A percentile compares a stretch with the other conserved stretches of the same genome.
Conservation (phyloP, 1,284 basidiomycete genomes). For the Gymnopus androsaceus region DNA sequence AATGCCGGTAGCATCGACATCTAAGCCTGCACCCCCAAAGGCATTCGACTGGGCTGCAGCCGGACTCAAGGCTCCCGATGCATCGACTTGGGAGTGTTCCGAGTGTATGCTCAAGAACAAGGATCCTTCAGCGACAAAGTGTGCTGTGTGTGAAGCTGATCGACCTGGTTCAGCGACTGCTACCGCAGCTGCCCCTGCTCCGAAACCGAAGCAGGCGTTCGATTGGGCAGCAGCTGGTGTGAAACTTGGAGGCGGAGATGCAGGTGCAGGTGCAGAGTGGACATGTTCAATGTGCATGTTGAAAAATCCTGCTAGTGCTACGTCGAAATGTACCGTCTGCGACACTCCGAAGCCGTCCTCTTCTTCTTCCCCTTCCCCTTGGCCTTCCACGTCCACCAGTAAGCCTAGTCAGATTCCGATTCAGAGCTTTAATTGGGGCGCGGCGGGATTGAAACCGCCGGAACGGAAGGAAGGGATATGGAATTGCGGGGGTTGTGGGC, state of each 20-base stretch:
- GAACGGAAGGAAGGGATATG: conserved; percentile 32
- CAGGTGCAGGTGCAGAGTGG: conserved; percentile 38
- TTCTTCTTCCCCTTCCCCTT: conserved; percentile 1
- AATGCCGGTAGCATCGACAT: conserved; percentile 28
- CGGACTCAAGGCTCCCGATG: conserved; percentile 31
- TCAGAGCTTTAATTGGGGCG: conserved; percentile 41
- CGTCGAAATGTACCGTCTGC: conserved; percentile 54
- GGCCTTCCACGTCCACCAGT: not conserved
- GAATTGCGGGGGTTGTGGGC: conserved; percentile 47
- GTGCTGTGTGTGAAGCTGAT: not conserved
- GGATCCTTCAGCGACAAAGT: conserved; percentile 1
- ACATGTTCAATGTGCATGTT: conserved; percentile 47
- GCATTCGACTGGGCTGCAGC: conserved; percentile 44
- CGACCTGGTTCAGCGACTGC: not conserved
- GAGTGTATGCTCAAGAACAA: conserved; percentile 7
- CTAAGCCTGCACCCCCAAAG: conserved; percentile 9
- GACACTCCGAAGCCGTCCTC: conserved; percentile 36
- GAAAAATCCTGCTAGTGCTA: conserved; percentile 44
- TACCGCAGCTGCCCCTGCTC: conserved; percentile 26
- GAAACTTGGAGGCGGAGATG: conserved; percentile 15
- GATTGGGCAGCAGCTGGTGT: conserved; percentile 37
- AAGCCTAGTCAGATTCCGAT: not conserved
- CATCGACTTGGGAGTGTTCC: not conserved
- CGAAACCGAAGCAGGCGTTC: conserved; percentile 29
- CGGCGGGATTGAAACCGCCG: conserved; percentile 37